Base-by-base conservation (phyloP, 371 early-diverging fungal genomes). In the Lichtheimia hyalospora region DNA sequence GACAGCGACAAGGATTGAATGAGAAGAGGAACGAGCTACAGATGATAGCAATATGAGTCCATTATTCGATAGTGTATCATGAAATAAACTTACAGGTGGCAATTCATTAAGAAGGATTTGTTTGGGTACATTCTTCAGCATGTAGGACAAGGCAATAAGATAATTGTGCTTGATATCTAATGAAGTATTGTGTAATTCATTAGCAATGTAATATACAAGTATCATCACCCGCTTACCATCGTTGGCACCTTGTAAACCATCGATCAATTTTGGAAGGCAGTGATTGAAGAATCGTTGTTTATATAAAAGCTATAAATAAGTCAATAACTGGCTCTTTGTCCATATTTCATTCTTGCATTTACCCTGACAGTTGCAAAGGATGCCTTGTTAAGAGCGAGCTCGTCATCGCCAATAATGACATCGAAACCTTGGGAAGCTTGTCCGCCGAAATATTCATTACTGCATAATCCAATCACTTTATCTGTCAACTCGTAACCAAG, bases 241-340 rank as follows among this genome's bases (percentile, higher is more conserved):
- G 1, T 54, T 25, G 0, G 87, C 65, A 10, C 50, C 49, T 3
- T 81, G 75, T 64, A 93, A 93, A 0, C 88, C 84, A 2, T 77
- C 52, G 1, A 90, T 82, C 14, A 96, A 69, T 25, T 77, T 77
- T 8, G 97, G 94, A 20, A 91, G 71, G 43, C 85, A 83, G 34
- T 77, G 74, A 40, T 84, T 83, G 69, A 93, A 96, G 65, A 94
- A 87, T 15, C 90, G 75, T 66, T 96, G 96, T 67, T 89, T 89
- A 68, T 88, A 88, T 18, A 96, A 69, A 25, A 91, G 73, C 86
- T 89, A 76, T 20, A 46, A 14, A 7, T 2, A 21, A 10, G 46
- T 46, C 10, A 46, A 46, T 18, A 44, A 6, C 10, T 50, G 10
- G 10, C 2, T 8, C 5, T 34, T 34, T 5, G 1, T 14, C 25